phyloP scores from a whole-genome alignment of 2,329 filamentous ascomycete species.

The Exserohilum rostratum region DNA sequence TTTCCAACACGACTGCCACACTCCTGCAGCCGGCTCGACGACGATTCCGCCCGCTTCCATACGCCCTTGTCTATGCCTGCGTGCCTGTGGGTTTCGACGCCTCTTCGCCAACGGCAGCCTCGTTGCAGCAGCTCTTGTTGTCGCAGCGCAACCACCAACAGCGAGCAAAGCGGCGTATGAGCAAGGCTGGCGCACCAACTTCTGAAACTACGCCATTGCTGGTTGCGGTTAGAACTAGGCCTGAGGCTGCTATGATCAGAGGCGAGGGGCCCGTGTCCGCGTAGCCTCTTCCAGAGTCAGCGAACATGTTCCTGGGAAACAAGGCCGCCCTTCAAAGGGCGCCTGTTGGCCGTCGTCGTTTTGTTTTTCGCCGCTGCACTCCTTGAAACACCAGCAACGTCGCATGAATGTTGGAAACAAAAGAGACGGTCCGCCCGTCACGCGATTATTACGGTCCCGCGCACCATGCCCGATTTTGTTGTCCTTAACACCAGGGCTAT shows the following conservation, averaged over 20 bases:
- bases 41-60: constrained; percentile 15
- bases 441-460: not conserved
- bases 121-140: not conserved
- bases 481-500: constrained; percentile 12
- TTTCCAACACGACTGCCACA: constrained; percentile 11
- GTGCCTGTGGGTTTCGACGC: constrained; percentile 8
- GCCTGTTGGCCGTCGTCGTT: constrained; percentile 28
- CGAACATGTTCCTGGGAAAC: constrained; percentile 24
- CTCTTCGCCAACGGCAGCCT: constrained; percentile 14
- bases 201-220: constrained; percentile 27
- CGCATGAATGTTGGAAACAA: constrained; percentile 35
- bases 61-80: constrained; percentile 8
- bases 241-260: not conserved
- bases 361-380: constrained; percentile 25
- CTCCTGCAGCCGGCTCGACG: constrained; percentile 21
- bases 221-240: constrained; percentile 19
- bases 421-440: constrained; percentile 9
- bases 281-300: constrained; percentile 11
- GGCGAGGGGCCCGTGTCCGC: constrained; percentile 6
- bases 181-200: constrained; percentile 13
- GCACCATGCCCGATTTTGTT: constrained; percentile 15
- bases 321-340: constrained; percentile 30
- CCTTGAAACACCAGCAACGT: constrained; percentile 38
- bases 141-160: constrained; percentile 4
- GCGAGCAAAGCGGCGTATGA: constrained; percentile 6